Evolutionary conservation across 2,329 filamentous ascomycete genomes (phyloP).

Genomic region (Tolypocladium guangdongense): DNA sequence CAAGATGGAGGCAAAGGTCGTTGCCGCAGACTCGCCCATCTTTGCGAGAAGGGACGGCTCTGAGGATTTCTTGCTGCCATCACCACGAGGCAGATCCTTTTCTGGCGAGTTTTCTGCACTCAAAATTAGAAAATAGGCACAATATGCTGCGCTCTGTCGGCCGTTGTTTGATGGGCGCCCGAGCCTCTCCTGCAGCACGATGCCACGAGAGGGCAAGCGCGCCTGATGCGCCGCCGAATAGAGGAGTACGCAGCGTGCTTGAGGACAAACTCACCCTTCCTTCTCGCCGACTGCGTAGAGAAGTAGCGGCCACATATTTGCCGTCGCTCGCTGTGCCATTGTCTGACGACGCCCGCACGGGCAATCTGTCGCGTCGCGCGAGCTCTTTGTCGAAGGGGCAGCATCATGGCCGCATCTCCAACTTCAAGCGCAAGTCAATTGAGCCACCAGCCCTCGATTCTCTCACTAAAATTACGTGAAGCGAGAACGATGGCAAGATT

Average conservation of each 20-base stretch:
- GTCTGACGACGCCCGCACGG: neutral
- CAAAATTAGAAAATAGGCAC: neutral
- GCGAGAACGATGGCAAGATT: no score
- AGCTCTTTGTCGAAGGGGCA: neutral
- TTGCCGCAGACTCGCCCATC: slow-evolving; percentile 64
- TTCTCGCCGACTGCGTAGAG: slow-evolving; percentile 1
- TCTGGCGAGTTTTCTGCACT: neutral
- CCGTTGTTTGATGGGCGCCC: neutral
- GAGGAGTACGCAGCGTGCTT: neutral
- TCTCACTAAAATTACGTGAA: neutral
- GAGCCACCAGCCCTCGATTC: neutral
- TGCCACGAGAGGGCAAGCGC: neutral
- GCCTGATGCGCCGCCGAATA: neutral
- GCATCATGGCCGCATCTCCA: neutral
- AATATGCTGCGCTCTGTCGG: neutral
- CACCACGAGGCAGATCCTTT: neutral
- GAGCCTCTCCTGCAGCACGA: neutral
- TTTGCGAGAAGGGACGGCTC: slow-evolving; percentile 38
- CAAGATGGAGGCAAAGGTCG: slow-evolving; percentile 63
- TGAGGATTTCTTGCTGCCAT: neutral
- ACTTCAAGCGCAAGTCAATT: neutral
- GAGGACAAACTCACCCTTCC: neutral
- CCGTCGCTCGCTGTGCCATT: neutral
- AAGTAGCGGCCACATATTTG: neutral
- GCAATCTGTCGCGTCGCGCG: neutral